A percentile compares a stretch with the other conserved stretches of the same genome.
Conservation (phyloP, 208 protist genomes). For the Angomonas ambiguus region DNA sequence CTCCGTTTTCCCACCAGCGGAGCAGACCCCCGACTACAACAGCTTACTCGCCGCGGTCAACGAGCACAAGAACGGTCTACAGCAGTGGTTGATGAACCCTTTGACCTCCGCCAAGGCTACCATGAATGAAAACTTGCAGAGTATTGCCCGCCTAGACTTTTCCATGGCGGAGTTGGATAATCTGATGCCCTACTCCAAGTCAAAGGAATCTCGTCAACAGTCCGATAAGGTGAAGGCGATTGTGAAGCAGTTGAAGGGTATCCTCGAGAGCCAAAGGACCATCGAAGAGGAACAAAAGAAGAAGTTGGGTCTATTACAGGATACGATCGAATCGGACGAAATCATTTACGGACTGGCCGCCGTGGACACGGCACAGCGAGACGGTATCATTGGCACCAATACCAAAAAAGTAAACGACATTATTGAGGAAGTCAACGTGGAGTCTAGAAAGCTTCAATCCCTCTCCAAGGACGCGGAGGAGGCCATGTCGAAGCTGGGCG, state of each 20-base stretch:
- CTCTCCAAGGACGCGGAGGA: slow-evolving; percentile 43
- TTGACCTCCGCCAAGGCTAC: slow-evolving; percentile 38
- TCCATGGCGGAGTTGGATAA: slow-evolving; percentile 66
- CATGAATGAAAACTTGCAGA: slow-evolving; percentile 43
- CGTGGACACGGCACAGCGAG: slow-evolving; percentile 44
- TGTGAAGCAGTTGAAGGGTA: slow-evolving; percentile 43
- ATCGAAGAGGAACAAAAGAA: slow-evolving; percentile 34
- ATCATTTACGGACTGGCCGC: slow-evolving; percentile 63
- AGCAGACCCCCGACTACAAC: slow-evolving; percentile 51
- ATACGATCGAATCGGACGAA: slow-evolving; percentile 68
- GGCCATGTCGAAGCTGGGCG: slow-evolving; percentile 41
- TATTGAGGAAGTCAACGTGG: slow-evolving; percentile 51
- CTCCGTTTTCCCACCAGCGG: slow-evolving; percentile 26
- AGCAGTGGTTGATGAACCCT: slow-evolving; percentile 40
- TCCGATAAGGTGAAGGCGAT: slow-evolving; percentile 45
- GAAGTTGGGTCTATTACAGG: slow-evolving; percentile 37
- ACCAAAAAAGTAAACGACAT: slow-evolving; percentile 51
- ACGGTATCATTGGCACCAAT: slow-evolving; percentile 40
- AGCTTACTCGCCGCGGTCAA: slow-evolving; percentile 40
- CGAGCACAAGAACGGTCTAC: slow-evolving; percentile 48
- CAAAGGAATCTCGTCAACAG: slow-evolving; percentile 57
- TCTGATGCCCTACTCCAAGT: slow-evolving; percentile 78
- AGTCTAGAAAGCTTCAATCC: slow-evolving; percentile 30
- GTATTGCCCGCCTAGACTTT: slow-evolving; percentile 71
- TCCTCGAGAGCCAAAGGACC: slow-evolving; percentile 34